These are phyloP conservation scores for Zygosaccharomyces kombuchaensis DNA, from an alignment of 805 yeast genomes.

Conservation along the genomic window DNA sequence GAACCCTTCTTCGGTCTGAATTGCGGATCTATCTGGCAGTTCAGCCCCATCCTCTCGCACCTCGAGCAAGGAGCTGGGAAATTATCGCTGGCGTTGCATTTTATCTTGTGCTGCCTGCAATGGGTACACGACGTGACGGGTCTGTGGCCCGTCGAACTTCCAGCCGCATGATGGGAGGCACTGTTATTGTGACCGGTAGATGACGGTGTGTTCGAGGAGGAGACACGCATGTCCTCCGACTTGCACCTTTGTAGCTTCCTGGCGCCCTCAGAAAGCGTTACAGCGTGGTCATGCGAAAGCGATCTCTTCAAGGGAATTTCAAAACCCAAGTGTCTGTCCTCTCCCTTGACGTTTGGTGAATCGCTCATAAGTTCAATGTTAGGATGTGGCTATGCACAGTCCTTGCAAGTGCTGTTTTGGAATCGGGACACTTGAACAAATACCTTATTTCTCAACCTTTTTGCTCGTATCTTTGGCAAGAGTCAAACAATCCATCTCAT, in stretches of 20 bases:
- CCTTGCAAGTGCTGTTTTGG: not conserved
- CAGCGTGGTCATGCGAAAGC: slow-evolving; percentile 8
- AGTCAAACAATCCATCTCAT: slow-evolving; percentile 1
- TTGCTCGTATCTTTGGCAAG: not conserved
- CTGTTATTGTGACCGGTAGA: slow-evolving; percentile 2
- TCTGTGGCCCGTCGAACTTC: slow-evolving; percentile 50
- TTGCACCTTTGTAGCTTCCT: slow-evolving; percentile 11
- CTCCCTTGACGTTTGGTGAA: slow-evolving; percentile 9
- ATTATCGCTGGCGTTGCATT: slow-evolving; percentile 83
- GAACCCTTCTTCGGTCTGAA: slow-evolving; percentile 90
- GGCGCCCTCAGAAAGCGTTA: slow-evolving; percentile 1
- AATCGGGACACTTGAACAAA: not conserved
- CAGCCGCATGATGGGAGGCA: slow-evolving; percentile 4
- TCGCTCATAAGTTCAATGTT: slow-evolving; percentile 6
- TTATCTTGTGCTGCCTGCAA: slow-evolving; percentile 91
- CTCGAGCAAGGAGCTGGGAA: slow-evolving; percentile 79
- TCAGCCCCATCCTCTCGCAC: slow-evolving; percentile 73
- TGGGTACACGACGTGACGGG: slow-evolving; percentile 93
- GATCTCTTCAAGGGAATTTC: slow-evolving; percentile 8
- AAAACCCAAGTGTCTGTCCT: slow-evolving; percentile 4
- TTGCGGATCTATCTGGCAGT: slow-evolving; percentile 86
- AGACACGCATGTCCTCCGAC: slow-evolving; percentile 7
- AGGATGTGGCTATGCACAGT: slow-evolving; percentile 4
- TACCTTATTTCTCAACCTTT: not conserved
- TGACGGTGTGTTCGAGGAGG: slow-evolving; percentile 4